These are phyloP conservation scores for Penicillium vulpinum DNA, from an alignment of 2,329 filamentous ascomycete genomes.

Conservation along the genomic window DNA sequence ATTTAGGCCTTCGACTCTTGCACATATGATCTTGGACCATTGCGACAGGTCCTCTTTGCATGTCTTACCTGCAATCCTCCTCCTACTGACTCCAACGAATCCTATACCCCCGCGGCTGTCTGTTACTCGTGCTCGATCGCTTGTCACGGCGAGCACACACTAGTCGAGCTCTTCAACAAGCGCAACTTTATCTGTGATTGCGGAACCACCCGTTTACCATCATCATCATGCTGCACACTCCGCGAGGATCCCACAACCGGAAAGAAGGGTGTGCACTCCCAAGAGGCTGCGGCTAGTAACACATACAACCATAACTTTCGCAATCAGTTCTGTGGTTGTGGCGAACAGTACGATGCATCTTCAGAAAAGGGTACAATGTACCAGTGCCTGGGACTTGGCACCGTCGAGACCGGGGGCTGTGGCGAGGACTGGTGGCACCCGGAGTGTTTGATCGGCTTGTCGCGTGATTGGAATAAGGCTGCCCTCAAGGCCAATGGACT, in stretches of 20 bases:
- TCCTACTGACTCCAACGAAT: conserved; percentile 60
- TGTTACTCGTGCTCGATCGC: conserved; percentile 97
- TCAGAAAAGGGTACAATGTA: conserved; percentile 97
- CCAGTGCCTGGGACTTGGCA: conserved; percentile 85
- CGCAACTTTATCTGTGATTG: conserved; percentile 96
- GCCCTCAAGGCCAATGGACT: conserved; percentile 13
- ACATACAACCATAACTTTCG: conserved; percentile 95
- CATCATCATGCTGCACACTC: conserved; percentile 71
- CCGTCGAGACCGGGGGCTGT: conserved; percentile 78
- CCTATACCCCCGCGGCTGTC: conserved; percentile 74
- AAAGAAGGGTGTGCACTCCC: conserved; percentile 75
- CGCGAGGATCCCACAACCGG: conserved; percentile 72
- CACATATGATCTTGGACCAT: conserved; percentile 81
- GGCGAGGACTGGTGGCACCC: conserved; percentile 99
- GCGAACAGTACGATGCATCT: conserved; percentile 81
- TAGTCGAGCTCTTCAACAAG: conserved; percentile 95
- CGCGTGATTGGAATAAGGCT: conserved; percentile 62
- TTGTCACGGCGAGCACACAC: conserved; percentile 90
- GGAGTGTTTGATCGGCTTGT: conserved; percentile 81
- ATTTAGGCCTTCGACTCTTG: conserved; percentile 85
- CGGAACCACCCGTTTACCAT: conserved; percentile 76
- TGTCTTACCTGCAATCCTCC: conserved; percentile 92
- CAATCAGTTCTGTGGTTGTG: conserved; percentile 89
- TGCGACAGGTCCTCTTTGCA: conserved; percentile 87
- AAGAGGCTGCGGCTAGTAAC: conserved; percentile 69